Percentiles rank a stretch among this genome's conserved stretches.
Evolutionary conservation across 306 rosid genomes (phyloP).

Genomic region (Acacia melanoxylon): DNA sequence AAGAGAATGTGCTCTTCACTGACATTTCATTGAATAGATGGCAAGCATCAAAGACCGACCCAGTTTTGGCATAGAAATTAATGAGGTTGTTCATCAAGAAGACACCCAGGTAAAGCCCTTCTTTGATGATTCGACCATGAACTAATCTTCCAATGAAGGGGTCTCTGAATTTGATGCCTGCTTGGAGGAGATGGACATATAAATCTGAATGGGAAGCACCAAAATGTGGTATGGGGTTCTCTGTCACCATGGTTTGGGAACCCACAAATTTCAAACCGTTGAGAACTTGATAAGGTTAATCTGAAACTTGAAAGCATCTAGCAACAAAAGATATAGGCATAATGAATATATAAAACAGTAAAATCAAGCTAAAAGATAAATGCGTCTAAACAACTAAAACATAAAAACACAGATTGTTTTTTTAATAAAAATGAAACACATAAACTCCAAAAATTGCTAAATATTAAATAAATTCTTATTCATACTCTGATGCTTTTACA

Average conservation of each 20-base stretch:
- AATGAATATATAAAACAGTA: not conserved
- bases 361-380: conserved; percentile 5
- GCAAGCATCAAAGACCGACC: conserved; percentile 51
- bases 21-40: conserved; percentile 75
- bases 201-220: conserved; percentile 37
- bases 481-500: too few species aligned
- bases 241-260: conserved; percentile 35
- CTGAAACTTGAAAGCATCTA: not conserved
- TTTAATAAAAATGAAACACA: not conserved
- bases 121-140: conserved; percentile 69
- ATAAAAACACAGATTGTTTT: not conserved
- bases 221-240: conserved; percentile 23
- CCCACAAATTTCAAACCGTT: conserved; percentile 6
- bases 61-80: conserved; percentile 55
- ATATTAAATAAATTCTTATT: too few species aligned
- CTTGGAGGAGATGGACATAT: conserved; percentile 59
- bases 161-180: conserved; percentile 54
- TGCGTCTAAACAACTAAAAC: not conserved
- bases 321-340: not conserved
- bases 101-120: conserved; percentile 59
- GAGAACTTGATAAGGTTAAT: not conserved
- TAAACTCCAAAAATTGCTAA: not conserved
- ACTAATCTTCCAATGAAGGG: conserved; percentile 50
- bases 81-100: conserved; percentile 72
- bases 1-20: conserved; percentile 46